phyloP scores from a whole-genome alignment of 352 stramenopile species.

The Pythium rishiriense region DNA sequence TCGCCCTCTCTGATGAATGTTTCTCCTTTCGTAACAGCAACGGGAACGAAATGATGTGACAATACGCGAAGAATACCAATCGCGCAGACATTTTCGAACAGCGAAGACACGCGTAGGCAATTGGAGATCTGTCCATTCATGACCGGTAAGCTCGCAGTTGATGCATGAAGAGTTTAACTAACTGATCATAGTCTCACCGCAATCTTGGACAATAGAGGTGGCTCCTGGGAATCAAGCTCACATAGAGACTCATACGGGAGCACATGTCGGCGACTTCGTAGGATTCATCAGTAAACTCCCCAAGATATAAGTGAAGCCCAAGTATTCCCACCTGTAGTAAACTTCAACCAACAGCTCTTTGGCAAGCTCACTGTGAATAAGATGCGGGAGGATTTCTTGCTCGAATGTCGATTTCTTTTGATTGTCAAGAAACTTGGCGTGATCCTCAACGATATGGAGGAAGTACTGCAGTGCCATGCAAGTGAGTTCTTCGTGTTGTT shows the following conservation, averaged over 20 bases:
- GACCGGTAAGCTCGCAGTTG: neutral
- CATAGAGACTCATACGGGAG: constrained; percentile 55
- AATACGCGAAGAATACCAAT: constrained; percentile 77
- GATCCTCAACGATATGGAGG: constrained; percentile 69
- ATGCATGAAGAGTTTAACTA: neutral
- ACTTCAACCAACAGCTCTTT: constrained; percentile 79
- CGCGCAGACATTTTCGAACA: constrained; percentile 82
- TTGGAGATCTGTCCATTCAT: constrained; percentile 59
- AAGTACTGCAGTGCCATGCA: constrained; percentile 83
- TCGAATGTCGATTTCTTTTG: constrained; percentile 45
- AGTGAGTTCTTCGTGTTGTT: constrained; percentile 63
- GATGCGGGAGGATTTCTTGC: constrained; percentile 50
- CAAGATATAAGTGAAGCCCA: neutral
- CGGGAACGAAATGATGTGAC: constrained; percentile 76
- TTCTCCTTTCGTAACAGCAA: constrained; percentile 43
- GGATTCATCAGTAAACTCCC: neutral
- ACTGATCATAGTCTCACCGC: constrained; percentile 37
- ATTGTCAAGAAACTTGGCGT: constrained; percentile 41
- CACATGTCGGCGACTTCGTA: constrained; percentile 45
- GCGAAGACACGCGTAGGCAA: constrained; percentile 70
- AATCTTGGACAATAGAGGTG: constrained; percentile 70
- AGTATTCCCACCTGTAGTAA: constrained; percentile 45
- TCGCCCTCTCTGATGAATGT: constrained; percentile 69
- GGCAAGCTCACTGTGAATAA: constrained; percentile 63
- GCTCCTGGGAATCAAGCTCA: constrained; percentile 36